Evolutionary conservation across 2,329 filamentous ascomycete genomes (phyloP).

Genomic region (Cylindrodendrum hubeiense): DNA sequence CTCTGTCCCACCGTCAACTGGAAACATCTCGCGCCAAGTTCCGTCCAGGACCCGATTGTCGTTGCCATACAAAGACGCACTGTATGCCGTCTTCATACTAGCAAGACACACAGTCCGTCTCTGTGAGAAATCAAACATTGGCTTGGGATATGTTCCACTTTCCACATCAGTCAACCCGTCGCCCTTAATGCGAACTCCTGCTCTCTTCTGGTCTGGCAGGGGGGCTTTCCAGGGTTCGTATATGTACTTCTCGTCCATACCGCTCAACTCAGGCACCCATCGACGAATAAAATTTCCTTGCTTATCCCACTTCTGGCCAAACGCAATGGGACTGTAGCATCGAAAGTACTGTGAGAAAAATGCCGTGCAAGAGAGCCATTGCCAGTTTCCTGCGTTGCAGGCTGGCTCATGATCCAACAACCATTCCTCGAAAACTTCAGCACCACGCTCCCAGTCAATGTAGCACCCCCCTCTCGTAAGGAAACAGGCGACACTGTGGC

Average conservation of each 20-base stretch:
- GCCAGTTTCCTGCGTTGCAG: constrained; percentile 83
- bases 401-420: constrained; percentile 81
- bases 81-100: constrained; percentile 79
- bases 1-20: constrained; percentile 50
- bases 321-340: constrained; percentile 77
- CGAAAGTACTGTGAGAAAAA: constrained; percentile 81
- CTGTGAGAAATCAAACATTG: constrained; percentile 81
- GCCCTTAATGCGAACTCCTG: constrained; percentile 71
- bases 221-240: constrained; percentile 86
- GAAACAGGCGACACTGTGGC: constrained; percentile 84
- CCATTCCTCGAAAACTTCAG: constrained; percentile 82
- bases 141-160: constrained; percentile 73
- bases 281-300: constrained; percentile 72
- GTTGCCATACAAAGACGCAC: constrained; percentile 73
- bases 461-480: constrained; percentile 85
- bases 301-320: constrained; percentile 82
- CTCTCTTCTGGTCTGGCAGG: constrained; percentile 75
- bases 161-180: constrained; percentile 59
- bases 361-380: constrained; percentile 81
- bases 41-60: constrained; percentile 73
- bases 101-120: constrained; percentile 72
- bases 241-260: constrained; percentile 76
- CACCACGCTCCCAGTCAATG: constrained; percentile 82
- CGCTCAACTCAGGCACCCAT: constrained; percentile 76
- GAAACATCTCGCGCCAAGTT: constrained; percentile 63